Conservation (phyloP, 441 rosid genomes). For the Arabidopsis lyrata region DNA sequence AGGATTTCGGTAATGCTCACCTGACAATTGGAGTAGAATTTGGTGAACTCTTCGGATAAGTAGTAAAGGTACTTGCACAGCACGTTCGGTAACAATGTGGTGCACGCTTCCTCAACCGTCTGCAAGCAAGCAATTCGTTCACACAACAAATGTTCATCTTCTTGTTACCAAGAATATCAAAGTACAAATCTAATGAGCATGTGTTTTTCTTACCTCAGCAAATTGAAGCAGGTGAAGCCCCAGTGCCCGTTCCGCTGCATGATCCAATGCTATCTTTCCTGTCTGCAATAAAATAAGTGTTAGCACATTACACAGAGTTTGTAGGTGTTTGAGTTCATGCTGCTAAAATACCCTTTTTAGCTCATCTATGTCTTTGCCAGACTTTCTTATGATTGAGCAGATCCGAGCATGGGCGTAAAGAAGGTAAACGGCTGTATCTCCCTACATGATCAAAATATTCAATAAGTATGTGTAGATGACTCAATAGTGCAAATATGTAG, state of each 20-base stretch:
- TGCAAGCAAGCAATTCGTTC: slow-evolving; percentile 40
- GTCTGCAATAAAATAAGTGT: slow-evolving; percentile 46
- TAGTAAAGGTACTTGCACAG: slow-evolving; percentile 73
- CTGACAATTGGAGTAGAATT: slow-evolving; percentile 74
- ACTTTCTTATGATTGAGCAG: slow-evolving; percentile 88
- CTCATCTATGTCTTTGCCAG: slow-evolving; percentile 77
- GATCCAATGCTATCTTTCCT: slow-evolving; percentile 54
- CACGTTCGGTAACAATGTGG: slow-evolving; percentile 63
- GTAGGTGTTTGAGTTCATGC: not conserved
- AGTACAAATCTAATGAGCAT: not conserved
- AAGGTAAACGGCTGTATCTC: slow-evolving; percentile 87
- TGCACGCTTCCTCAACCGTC: slow-evolving; percentile 80
- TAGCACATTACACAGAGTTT: not conserved
- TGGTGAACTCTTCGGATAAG: slow-evolving; percentile 69
- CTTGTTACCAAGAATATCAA: not conserved
- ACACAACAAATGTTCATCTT: not conserved
- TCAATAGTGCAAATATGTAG: slow-evolving; percentile 32
- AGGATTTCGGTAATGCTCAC: slow-evolving; percentile 11
- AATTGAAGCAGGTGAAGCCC: slow-evolving; percentile 78
- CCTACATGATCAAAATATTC: slow-evolving; percentile 53
- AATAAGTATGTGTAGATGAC: slow-evolving; percentile 21
- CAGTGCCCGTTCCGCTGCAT: slow-evolving; percentile 62
- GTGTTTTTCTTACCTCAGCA: slow-evolving; percentile 55
- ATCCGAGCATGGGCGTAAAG: slow-evolving; percentile 95
- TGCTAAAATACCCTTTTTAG: slow-evolving; percentile 68